These are phyloP conservation scores for Paecilomyces dactylethromorphus DNA, from an alignment of 2,329 filamentous ascomycete genomes.

Conservation along the genomic window DNA sequence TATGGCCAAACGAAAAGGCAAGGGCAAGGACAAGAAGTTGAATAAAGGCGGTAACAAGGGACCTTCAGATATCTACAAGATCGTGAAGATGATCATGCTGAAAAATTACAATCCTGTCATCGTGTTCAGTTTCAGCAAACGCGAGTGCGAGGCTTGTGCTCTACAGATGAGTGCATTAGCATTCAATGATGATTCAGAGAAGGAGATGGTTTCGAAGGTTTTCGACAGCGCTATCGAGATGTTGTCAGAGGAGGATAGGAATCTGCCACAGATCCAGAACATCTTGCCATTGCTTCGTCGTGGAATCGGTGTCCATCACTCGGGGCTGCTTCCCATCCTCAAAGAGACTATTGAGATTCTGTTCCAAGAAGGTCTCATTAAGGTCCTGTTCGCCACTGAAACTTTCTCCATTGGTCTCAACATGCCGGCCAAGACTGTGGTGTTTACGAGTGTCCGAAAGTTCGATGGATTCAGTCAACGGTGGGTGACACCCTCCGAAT, in stretches of 20 bases:
- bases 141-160: constrained; percentile 87
- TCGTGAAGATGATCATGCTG: constrained; percentile 97
- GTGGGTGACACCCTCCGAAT: constrained; percentile 89
- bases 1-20: constrained; percentile 74
- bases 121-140: constrained; percentile 98
- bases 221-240: constrained; percentile 91
- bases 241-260: constrained; percentile 83
- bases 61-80: constrained; percentile 86
- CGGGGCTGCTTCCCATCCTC: constrained; percentile 85
- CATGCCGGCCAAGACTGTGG: constrained; percentile 98
- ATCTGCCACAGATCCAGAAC: constrained; percentile 83
- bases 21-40: constrained; percentile 83
- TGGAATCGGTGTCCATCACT: constrained; percentile 96
- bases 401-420: constrained; percentile 98
- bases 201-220: constrained; percentile 87
- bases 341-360: constrained; percentile 99
- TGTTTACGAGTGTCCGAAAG: constrained; percentile 96
- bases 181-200: constrained; percentile 96
- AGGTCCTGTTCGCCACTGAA: constrained; percentile 95
- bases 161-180: constrained; percentile 78
- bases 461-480: constrained; percentile 78
- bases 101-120: constrained; percentile 98
- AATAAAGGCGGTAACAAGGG: constrained; percentile 75
- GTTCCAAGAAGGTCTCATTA: constrained; percentile 96
- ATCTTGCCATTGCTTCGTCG: constrained; percentile 81